Base-by-base conservation (phyloP, 2,329 filamentous ascomycete genomes). In the Xylaria sp. region DNA sequence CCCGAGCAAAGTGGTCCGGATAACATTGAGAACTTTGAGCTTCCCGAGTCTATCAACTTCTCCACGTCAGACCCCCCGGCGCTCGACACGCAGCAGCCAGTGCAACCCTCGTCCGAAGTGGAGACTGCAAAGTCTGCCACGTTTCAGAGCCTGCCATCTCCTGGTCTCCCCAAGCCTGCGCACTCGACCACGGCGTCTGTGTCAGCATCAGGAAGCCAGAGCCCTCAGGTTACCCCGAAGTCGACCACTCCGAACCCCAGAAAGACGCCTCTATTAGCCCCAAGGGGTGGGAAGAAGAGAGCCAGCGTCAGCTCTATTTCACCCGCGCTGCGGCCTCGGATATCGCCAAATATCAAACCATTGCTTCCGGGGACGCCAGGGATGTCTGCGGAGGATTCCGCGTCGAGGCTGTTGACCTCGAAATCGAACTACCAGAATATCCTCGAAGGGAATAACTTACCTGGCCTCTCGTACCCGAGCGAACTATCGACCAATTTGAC, bases 361-460 rank as follows among this genome's bases (percentile, higher is more conserved):
- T 73, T 97, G 19, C 81, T 97, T 43, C 91, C 92, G 18, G 87
- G 75, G 21, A 71, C 72, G 0, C 67, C 76, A 3, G 79, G 79
- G 2, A 73, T 79, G 52, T 77, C 81, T 1, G 78, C 77, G 4
- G 84, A 86, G 61, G 82, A 85, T 62, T 80, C 83, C 1, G 80
- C 84, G 0, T 87, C 84, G n/a, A 81, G 91, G 22, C 82, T 97
- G 41, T 81, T 99, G 22, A 90, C 92, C 34, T 91, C 90, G 16
- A 97, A 97, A 71, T 97, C 93, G 1, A 99, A 99, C 68, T 99
- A 99, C 67, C 93, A 97, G 67, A 96, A 97, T 65, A 94, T 99
- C 37, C 76, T 99, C 9, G 94, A 97, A 70, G 94, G 94, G 44
- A 97, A 92, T 46, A 87, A 88, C 51, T 85, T 97, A 1, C 92